Evolutionary conservation across 2,329 filamentous ascomycete genomes (phyloP).

Genomic region (Thelonectria blattea): DNA sequence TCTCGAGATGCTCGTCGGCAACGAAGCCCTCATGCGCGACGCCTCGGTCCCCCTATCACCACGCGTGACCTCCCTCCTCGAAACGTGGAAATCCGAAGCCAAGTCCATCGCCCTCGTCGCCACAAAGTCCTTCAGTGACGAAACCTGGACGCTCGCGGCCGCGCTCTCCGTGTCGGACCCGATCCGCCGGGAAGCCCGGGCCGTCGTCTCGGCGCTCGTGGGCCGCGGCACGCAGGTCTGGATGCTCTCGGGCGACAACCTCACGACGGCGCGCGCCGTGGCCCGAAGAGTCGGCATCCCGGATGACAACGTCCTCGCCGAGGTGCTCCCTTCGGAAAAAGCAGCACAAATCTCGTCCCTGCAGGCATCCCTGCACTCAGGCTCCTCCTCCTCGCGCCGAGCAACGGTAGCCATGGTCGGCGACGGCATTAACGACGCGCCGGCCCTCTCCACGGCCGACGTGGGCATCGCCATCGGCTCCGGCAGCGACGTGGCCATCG

Average conservation of each 20-base stretch:
- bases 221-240: constrained; percentile 74
- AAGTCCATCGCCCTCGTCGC: constrained; percentile 69
- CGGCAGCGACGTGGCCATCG: constrained; percentile 84
- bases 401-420: constrained; percentile 81
- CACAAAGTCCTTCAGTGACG: constrained; percentile 39
- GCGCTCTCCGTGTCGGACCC: constrained; percentile 82
- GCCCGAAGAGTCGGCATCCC: constrained; percentile 78
- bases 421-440: constrained; percentile 89
- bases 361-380: constrained; percentile 57
- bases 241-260: constrained; percentile 94
- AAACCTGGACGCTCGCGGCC: constrained; percentile 61
- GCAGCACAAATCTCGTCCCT: constrained; percentile 71
- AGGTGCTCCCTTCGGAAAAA: constrained; percentile 85
- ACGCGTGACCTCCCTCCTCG: constrained; percentile 46
- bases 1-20: constrained; percentile 70
- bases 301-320: constrained; percentile 77
- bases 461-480: constrained; percentile 84
- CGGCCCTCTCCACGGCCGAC: constrained; percentile 79
- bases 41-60: constrained; percentile 49
- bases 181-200: constrained; percentile 73
- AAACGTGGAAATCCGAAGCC: constrained; percentile 66
- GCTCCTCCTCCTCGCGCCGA: constrained; percentile 43
- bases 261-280: constrained; percentile 81
- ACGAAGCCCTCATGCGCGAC: constrained; percentile 71
- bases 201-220: constrained; percentile 69